Evolutionary conservation across 108 stramenopile species (phyloP).

Genomic region (Cyclotella distinguenda): DNA sequence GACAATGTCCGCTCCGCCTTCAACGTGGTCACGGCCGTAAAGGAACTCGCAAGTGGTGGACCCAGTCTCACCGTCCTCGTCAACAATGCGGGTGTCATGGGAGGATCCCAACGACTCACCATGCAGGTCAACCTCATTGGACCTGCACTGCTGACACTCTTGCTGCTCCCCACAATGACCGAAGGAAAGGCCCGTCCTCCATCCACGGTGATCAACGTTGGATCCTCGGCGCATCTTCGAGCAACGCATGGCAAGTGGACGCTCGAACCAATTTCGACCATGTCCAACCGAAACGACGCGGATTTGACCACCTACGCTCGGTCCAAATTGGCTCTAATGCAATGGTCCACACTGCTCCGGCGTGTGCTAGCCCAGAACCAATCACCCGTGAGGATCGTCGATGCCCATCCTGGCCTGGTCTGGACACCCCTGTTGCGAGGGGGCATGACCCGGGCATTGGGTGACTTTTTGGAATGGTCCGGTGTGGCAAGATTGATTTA

Average conservation of each 20-base stretch:
- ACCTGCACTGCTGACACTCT: constrained; percentile 33
- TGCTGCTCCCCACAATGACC: constrained; percentile 31
- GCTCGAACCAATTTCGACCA: constrained; percentile 8
- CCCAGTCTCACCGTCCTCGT: constrained; percentile 19
- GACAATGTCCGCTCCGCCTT: constrained; percentile 32
- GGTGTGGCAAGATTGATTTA: constrained; percentile 40
- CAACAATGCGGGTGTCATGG: constrained; percentile 51
- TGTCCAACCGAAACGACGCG: constrained; percentile 23
- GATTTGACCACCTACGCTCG: constrained; percentile 42
- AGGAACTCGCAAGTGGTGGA: not conserved
- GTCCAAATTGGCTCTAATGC: constrained; percentile 39
- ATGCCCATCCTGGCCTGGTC: constrained; percentile 49
- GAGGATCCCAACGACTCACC: constrained; percentile 33
- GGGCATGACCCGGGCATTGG: constrained; percentile 29
- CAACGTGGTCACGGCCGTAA: constrained; percentile 14
- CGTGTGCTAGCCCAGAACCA: constrained; percentile 8
- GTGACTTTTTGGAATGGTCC: constrained; percentile 15
- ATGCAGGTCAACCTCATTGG: constrained; percentile 45
- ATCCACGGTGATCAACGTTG: constrained; percentile 38
- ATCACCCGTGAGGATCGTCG: constrained; percentile 16
- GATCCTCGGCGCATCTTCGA: constrained; percentile 47
- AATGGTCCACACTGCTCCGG: constrained; percentile 42
- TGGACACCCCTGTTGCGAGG: constrained; percentile 46
- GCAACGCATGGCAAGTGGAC: constrained; percentile 24
- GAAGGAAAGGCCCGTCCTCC: not conserved